Evolutionary conservation across 179 eudicot species (phyloP).

Genomic region (Sideroxylon spinosum): DNA sequence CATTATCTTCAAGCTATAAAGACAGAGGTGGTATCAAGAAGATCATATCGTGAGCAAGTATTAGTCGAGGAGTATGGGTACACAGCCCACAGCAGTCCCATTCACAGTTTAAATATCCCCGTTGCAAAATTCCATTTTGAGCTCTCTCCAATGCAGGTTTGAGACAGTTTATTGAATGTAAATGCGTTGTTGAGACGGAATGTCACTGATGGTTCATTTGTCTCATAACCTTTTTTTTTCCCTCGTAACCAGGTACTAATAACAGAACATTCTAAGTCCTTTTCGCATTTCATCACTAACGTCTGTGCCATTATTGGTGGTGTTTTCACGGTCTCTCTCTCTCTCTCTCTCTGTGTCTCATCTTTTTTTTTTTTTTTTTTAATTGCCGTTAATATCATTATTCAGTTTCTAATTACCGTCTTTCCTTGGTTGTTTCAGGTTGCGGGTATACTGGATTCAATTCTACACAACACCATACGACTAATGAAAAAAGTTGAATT

Average conservation of each 20-base stretch:
- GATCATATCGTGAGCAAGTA: conserved; percentile 36
- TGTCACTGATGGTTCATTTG: neutral
- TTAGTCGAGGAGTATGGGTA: conserved; percentile 84
- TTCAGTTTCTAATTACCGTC: neutral
- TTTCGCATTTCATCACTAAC: conserved; percentile 88
- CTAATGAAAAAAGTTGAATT: conserved; percentile 80
- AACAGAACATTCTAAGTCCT: conserved; percentile 71
- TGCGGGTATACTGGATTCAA: conserved; percentile 88
- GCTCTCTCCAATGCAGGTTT: conserved; percentile 95
- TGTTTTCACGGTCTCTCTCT: conserved; percentile 64
- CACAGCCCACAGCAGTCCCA: conserved; percentile 90
- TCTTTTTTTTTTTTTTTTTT: neutral
- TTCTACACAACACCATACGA: conserved; percentile 74
- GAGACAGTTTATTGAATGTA: neutral
- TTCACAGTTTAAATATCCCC: conserved; percentile 65
- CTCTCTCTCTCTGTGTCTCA: neutral
- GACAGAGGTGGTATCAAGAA: conserved; percentile 61
- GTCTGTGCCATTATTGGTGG: conserved; percentile 97
- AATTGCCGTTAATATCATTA: neutral
- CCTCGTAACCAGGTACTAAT: conserved; percentile 57
- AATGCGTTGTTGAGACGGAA: neutral
- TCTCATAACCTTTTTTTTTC: conserved; percentile 5
- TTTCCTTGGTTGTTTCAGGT: conserved; percentile 49
- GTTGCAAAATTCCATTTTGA: conserved; percentile 86
- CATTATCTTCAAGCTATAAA: conserved; percentile 94